Conservation (phyloP, 192 early-diverging fungal genomes). For the Pecoramyces ruminantium region DNA sequence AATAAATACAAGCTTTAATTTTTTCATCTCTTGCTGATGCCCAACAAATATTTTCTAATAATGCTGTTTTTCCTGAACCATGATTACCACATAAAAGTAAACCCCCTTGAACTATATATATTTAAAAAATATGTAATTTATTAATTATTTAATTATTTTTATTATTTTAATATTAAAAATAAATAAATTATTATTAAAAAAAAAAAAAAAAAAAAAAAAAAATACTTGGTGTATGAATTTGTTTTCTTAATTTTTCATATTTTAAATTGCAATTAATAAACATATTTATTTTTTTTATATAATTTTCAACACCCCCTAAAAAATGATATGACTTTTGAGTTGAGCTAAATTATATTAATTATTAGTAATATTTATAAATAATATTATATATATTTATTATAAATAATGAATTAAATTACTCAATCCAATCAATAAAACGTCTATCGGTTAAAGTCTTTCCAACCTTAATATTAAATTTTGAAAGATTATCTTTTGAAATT, state of each 20-base stretch:
- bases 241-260: neutral
- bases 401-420: too few species aligned
- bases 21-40: neutral
- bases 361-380: too few species aligned
- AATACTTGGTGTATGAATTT: neutral
- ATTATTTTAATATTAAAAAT: too few species aligned
- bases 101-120: conserved; percentile 21
- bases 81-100: conserved; percentile 49
- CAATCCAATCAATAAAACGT: neutral
- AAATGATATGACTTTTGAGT: conserved; percentile 6
- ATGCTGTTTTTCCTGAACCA: conserved; percentile 58
- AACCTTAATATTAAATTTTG: neutral
- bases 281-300: neutral
- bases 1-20: neutral
- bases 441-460: neutral
- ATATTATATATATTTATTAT: too few species aligned
- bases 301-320: neutral
- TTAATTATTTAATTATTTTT: too few species aligned
- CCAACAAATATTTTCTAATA: conserved; percentile 23
- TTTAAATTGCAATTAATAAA: conserved; percentile 5
- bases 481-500: neutral
- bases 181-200: too few species aligned
- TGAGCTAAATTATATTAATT: neutral
- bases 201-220: too few species aligned
- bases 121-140: neutral